Conservation (phyloP, 1,284 basidiomycete species). For the Bondarzewia mesenterica region DNA sequence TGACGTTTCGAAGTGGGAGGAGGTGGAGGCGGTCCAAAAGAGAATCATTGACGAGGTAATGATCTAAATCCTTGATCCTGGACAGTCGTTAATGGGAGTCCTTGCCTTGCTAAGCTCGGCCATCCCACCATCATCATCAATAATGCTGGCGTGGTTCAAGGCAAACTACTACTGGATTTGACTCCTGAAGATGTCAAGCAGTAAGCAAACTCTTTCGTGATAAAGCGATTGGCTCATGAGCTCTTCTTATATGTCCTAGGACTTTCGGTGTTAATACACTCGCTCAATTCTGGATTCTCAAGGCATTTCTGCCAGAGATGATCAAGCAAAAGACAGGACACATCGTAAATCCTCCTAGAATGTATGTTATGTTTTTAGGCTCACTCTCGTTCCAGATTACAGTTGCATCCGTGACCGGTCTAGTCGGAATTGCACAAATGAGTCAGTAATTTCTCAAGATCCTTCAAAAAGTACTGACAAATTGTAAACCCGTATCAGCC, state of each 20-base stretch:
- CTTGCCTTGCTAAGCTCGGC: constrained; percentile 67
- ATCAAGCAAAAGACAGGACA: constrained; percentile 74
- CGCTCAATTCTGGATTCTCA: constrained; percentile 85
- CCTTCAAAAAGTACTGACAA: constrained; percentile 1
- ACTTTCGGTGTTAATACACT: constrained; percentile 88
- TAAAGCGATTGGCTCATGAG: not conserved
- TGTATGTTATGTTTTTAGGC: not conserved
- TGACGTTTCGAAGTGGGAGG: constrained; percentile 82
- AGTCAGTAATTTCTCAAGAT: constrained; percentile 39
- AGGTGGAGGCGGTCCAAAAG: constrained; percentile 67
- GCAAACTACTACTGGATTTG: constrained; percentile 79
- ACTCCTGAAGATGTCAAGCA: constrained; percentile 69
- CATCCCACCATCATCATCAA: constrained; percentile 88
- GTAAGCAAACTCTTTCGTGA: too few relatives aligned
- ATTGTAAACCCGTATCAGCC: constrained; percentile 33
- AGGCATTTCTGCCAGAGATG: constrained; percentile 91
- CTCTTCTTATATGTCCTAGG: too few relatives aligned
- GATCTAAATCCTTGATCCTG: not conserved
- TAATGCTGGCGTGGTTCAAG: constrained; percentile 94
- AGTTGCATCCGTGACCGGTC: constrained; percentile 74
- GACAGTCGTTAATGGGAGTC: not conserved
- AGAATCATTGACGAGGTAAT: constrained; percentile 67
- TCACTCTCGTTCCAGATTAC: constrained; percentile 45
- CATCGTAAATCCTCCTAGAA: constrained; percentile 47
- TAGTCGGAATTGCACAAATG: constrained; percentile 73